Base-by-base conservation (phyloP, 2,329 filamentous ascomycete genomes). In the Ascosphaera apis region DNA sequence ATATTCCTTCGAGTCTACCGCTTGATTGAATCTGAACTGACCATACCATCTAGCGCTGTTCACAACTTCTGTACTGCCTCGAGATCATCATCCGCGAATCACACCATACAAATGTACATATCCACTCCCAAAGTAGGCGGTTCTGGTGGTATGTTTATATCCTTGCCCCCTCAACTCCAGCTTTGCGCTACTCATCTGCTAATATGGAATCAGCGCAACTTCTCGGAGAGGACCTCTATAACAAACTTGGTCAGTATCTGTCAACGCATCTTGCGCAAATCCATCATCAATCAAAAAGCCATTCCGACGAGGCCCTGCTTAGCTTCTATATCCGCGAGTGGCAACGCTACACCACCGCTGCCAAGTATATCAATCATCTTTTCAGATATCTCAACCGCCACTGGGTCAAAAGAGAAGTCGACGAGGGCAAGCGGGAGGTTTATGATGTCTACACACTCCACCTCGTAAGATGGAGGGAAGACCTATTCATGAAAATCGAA, bases 31-130 rank as follows among this genome's bases (percentile, higher is more conserved):
- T n/a, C 35, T 31, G 8, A 25, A 12, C 33, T 42, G 35, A 42
- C 16, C 18, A 15, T 7, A 37, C 53, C n/a, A n/a, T n/a, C n/a
- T 21, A 84, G 67, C 36, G 83, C 84, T 41, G 88, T 98, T 35
- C 88, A 98, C 61, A 93, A 98, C 62, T 98, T 98, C 57, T 98
- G 88, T 56, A 98, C 88, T 38, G 92, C 88, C 16, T 88, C 95
- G 56, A 95, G 95, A 55, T 82, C 82, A 1, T 73, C 84, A 9
- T 16, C 18, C 33, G 54, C 19, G 9, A 21, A 21, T 9, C 19
- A 44, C 31, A 27, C 36, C 31, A 16, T 36, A 35, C 36, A 40
- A 34, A 35, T 40, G 7, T 38, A 35, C 23, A 36, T 23, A 23
- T 34, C 28, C 25, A 34, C 40, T 37, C 41, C 36, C 36, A 37